Evolutionary conservation across 331 rosid species (phyloP).

Genomic region (Spiraea crenata): DNA sequence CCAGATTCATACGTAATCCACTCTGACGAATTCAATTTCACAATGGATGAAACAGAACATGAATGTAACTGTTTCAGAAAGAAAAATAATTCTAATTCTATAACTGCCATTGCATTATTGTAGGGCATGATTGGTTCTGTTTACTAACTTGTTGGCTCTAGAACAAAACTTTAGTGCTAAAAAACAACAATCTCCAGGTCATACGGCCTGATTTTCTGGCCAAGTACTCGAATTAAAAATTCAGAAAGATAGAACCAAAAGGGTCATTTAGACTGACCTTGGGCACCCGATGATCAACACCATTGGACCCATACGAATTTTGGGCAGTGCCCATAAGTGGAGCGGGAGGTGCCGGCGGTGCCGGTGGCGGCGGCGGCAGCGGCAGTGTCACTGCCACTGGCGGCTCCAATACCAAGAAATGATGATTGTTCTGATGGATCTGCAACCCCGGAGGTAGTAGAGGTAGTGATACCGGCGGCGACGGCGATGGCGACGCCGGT

Average conservation of each 20-base stretch:
- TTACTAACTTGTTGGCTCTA: neutral
- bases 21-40: neutral
- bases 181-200: neutral
- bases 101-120: neutral
- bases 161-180: neutral
- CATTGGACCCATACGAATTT: conserved; percentile 77
- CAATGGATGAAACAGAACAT: neutral
- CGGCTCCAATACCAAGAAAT: conserved; percentile 53
- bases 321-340: conserved; percentile 43
- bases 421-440: conserved; percentile 24
- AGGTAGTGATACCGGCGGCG: neutral
- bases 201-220: neutral
- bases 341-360: conserved; percentile 21
- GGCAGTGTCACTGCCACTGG: conserved; percentile 31
- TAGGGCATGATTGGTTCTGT: neutral
- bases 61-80: too few relatives aligned
- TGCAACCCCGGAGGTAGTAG: neutral
- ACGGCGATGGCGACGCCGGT: neutral
- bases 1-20: neutral
- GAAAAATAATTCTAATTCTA: too few relatives aligned
- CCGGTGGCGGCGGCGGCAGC: conserved; percentile 22
- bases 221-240: neutral
- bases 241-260: neutral
- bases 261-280: conserved; percentile 50
- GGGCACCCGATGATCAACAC: conserved; percentile 46